Base-by-base conservation (phyloP, 2,329 filamentous ascomycete genomes). In the Alternaria conjuncta region DNA sequence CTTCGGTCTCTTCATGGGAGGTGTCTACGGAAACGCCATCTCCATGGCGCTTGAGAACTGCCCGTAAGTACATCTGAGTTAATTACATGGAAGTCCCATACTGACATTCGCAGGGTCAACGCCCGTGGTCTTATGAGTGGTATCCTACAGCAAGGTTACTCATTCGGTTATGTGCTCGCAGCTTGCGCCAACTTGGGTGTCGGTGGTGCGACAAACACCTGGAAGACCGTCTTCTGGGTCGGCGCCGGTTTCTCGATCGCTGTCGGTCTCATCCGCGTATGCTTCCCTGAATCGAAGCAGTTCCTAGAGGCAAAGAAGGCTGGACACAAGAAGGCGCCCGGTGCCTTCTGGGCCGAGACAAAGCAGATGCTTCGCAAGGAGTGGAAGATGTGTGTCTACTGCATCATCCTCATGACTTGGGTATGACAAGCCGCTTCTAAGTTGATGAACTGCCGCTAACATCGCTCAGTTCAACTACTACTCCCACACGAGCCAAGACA, bases 101-200 rank as follows among this genome's bases (percentile, higher is more conserved):
- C 67, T 76, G 67, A 74, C 44, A 28, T 13, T 1, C 47, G 51
- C 21, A 79, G 76, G 49, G 66, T 71, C 61, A 88, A 92, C 60
- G 89, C 92, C 8, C 86, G 92, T 76, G 93, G 93, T 70, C 83
- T 96, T 41, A 92, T 96, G 87, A 92, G 90, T 13, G 93, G 92
- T 57, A 91, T 96, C 55, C 81, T 95, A 18, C 93, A 96, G 73
- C 92, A 94, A 78, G 93, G 92, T 3, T 94, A 94, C 76, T 90
- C 90, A 0, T 86, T 94, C 67, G 92, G 92, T 30, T 95, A 95
- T 74, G 88, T 96, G 44, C 85, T 93, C 66, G 92, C 92, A 6
- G 92, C 92, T 3, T 91, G 89, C 73, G 88, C 88, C 72, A 94
- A 92, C 68, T 86, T 94, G 44, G 90, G 90, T 53, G 90, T 94